These are phyloP conservation scores for Xylaria sp. DNA, from an alignment of 2,329 filamentous ascomycete genomes.

Conservation along the genomic window DNA sequence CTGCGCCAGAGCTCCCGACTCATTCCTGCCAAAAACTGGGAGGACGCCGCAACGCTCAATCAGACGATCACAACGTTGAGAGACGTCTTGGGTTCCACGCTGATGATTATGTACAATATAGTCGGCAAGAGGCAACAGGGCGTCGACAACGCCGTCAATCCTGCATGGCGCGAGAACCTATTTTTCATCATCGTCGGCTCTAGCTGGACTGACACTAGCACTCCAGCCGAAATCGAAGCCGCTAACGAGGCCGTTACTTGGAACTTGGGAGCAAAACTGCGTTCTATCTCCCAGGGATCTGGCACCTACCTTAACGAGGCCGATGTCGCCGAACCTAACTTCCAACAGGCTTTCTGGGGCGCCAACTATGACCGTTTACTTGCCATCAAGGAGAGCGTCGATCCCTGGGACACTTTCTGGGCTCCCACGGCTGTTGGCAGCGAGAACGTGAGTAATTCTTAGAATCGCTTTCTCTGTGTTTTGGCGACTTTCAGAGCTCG, in stretches of 20 bases:
- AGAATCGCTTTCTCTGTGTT: no score
- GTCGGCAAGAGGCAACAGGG: constrained; percentile 15
- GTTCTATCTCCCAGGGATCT: constrained; percentile 41
- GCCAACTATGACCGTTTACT: constrained; percentile 41
- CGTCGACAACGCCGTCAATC: constrained; percentile 46
- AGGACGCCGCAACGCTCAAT: constrained; percentile 44
- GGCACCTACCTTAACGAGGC: constrained; percentile 45
- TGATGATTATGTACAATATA: constrained; percentile 49
- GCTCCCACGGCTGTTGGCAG: constrained; percentile 45
- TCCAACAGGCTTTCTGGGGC: constrained; percentile 43
- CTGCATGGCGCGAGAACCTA: constrained; percentile 57
- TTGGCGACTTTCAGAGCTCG: no score
- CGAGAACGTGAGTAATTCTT: constrained; percentile 28
- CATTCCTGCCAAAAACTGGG: constrained; percentile 54
- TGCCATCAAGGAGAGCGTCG: constrained; percentile 41
- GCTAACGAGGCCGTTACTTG: constrained; percentile 43
- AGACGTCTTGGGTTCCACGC: constrained; percentile 41
- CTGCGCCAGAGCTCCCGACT: constrained; percentile 53
- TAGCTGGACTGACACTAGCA: constrained; percentile 39
- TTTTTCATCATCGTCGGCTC: constrained; percentile 50
- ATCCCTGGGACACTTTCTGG: constrained; percentile 43
- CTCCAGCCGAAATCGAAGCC: constrained; percentile 40
- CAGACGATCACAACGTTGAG: constrained; percentile 12
- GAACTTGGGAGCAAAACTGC: constrained; percentile 48
- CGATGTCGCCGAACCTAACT: constrained; percentile 44